Conservation (phyloP, 208 protist genomes). For the Blechomonas ayalai region DNA sequence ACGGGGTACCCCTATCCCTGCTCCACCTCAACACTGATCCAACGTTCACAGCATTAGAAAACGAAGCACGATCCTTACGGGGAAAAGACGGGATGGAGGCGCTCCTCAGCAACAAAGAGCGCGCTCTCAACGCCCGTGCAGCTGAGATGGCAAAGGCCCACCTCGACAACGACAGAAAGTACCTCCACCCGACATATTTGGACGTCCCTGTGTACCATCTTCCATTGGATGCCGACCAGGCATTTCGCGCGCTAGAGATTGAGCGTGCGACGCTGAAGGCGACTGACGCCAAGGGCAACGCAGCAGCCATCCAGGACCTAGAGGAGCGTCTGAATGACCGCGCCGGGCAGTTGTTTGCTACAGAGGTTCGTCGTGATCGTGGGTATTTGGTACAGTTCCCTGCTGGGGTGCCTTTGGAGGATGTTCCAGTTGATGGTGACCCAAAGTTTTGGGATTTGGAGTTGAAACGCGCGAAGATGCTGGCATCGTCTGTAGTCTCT, state of each 20-base stretch:
- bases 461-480: conserved; percentile 5
- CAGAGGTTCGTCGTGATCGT: conserved; percentile 6
- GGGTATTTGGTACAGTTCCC: background rate
- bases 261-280: conserved; percentile 13
- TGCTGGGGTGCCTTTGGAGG: no score
- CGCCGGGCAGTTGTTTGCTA: conserved; percentile 9
- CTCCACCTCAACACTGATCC: conserved; percentile 19
- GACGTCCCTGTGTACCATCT: conserved; percentile 10
- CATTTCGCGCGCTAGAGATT: conserved; percentile 10
- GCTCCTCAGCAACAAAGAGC: conserved; percentile 6
- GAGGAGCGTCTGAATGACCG: conserved; percentile 6
- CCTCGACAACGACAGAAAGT: conserved; percentile 7
- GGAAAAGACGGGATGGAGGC: conserved; percentile 6
- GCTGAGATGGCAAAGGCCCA: conserved; percentile 13
- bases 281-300: background rate
- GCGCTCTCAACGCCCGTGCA: conserved; percentile 18
- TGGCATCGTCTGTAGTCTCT: conserved; percentile 3
- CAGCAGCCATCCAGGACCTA: background rate
- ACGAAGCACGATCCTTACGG: conserved; percentile 4
- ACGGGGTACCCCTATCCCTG: conserved; percentile 13
- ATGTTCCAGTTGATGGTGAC: no score
- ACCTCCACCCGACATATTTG: conserved; percentile 1
- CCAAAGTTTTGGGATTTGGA: no score
- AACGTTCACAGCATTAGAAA: conserved; percentile 10
- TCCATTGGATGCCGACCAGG: conserved; percentile 6